phyloP scores from a whole-genome alignment of 192 early-diverging fungal genomes.

The Kickxella alabastrina region DNA sequence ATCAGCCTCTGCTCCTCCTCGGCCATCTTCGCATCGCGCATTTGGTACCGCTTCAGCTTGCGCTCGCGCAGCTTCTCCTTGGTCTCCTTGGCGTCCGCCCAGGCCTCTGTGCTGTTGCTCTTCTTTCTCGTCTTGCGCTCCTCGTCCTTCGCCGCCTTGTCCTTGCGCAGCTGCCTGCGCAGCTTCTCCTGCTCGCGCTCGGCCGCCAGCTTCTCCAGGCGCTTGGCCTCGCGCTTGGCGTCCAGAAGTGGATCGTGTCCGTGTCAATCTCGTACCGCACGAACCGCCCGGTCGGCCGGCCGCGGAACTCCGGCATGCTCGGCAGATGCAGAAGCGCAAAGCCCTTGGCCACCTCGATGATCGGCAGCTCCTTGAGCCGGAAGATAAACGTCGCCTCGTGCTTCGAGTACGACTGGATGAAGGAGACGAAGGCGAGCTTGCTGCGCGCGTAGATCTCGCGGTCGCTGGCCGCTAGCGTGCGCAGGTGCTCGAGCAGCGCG shows the following conservation, averaged over 20 bases:
- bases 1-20: conserved; percentile 27
- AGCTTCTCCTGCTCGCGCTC: conserved; percentile 44
- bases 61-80: conserved; percentile 35
- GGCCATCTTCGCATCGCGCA: conserved; percentile 14
- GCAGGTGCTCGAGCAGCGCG: conserved; percentile 55
- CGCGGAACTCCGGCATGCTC: conserved; percentile 87
- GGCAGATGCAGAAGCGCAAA: conserved; percentile 84
- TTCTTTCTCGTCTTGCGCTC: conserved; percentile 8
- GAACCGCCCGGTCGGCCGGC: conserved; percentile 27
- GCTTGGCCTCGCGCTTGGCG: conserved; percentile 48
- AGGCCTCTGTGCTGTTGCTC: conserved; percentile 33
- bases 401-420: conserved; percentile 86
- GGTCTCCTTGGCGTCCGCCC: conserved; percentile 34
- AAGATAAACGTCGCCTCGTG: conserved; percentile 95
- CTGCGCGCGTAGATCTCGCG: conserved; percentile 77
- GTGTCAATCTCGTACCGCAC: conserved; percentile 35
- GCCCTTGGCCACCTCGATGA: conserved; percentile 68
- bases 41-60: conserved; percentile 35
- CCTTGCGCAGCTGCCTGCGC: conserved; percentile 7
- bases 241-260: conserved; percentile 46
- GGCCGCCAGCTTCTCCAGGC: conserved; percentile 41
- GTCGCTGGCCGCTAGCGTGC: conserved; percentile 60
- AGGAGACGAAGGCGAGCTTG: conserved; percentile 83
- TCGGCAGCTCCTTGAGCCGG: conserved; percentile 75
- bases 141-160: background rate